These are phyloP conservation scores for Boletales sp. DNA, from an alignment of 768 basidiomycete genomes.

Conservation along the genomic window DNA sequence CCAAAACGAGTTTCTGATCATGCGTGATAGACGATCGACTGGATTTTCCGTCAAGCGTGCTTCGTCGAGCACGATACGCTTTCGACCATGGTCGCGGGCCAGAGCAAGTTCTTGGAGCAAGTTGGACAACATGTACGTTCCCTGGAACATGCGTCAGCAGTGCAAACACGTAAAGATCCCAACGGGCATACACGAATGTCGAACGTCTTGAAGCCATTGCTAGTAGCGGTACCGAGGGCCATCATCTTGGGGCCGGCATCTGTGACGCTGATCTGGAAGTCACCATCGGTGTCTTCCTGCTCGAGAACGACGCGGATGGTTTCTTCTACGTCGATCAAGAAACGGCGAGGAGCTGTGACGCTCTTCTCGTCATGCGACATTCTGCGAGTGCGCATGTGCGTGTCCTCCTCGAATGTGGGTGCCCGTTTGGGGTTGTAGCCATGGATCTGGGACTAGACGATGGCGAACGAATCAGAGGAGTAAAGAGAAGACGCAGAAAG, in stretches of 20 bases:
- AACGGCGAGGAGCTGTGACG: constrained; percentile 75
- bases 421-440: constrained; percentile 68
- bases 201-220: constrained; percentile 97
- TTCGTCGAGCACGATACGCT: constrained; percentile 98
- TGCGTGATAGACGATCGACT: constrained; percentile 91
- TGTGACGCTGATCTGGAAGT: constrained; percentile 94
- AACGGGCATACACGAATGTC: constrained; percentile 73
- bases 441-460: constrained; percentile 60
- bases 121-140: constrained; percentile 99
- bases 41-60: constrained; percentile 97
- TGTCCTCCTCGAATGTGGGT: constrained; percentile 76
- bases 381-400: constrained; percentile 67
- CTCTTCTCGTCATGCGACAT: constrained; percentile 94
- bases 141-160: constrained; percentile 43
- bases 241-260: constrained; percentile 97
- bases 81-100: constrained; percentile 90
- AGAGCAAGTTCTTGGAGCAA: constrained; percentile 97
- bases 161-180: not conserved
- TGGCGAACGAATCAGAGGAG: constrained; percentile 17
- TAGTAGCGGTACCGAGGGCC: constrained; percentile 92
- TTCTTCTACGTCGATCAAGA: constrained; percentile 96
- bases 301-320: constrained; percentile 95
- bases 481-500: constrained; percentile 1
- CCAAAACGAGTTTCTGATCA: constrained; percentile 99
- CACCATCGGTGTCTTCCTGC: constrained; percentile 96